phyloP scores from a whole-genome alignment of 2,329 filamentous ascomycete genomes.

The Trichoderma breve region DNA sequence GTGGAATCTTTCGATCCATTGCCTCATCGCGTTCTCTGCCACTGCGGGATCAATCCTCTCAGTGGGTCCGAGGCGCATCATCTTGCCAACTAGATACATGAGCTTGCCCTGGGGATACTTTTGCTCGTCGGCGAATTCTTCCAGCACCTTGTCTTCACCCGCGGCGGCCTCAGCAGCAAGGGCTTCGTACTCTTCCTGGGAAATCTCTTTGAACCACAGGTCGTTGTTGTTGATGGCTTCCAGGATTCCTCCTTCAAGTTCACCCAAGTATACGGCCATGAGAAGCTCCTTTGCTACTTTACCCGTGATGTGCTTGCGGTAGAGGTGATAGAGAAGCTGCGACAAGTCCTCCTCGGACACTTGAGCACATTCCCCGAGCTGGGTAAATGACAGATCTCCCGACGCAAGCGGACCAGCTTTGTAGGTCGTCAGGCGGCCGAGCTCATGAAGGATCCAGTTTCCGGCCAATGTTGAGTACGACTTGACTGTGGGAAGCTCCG shows the following conservation, averaged over 20 bases:
- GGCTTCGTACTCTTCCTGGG: conserved; percentile 45
- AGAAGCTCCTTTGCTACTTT: conserved; percentile 59
- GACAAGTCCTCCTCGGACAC: conserved; percentile 49
- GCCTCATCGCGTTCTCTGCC: conserved; percentile 48
- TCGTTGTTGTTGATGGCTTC: conserved; percentile 46
- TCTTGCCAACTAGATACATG: conserved; percentile 59
- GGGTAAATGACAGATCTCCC: conserved; percentile 40
- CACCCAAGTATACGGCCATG: conserved; percentile 50
- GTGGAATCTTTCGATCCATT: conserved; percentile 28
- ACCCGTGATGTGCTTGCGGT: conserved; percentile 50
- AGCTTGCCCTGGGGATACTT: conserved; percentile 57
- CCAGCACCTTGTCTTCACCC: conserved; percentile 47
- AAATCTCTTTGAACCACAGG: conserved; percentile 56
- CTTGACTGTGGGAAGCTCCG: conserved; percentile 30
- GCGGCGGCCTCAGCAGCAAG: conserved; percentile 46
- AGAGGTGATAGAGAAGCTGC: conserved; percentile 50
- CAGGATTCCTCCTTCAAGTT: conserved; percentile 43
- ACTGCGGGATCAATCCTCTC: conserved; percentile 54
- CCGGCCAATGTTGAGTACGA: conserved; percentile 48
- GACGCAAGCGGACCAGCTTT: conserved; percentile 36
- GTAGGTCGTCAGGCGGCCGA: conserved; percentile 64
- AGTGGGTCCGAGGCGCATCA: conserved; percentile 54
- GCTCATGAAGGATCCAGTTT: conserved; percentile 73
- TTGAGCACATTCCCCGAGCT: conserved; percentile 46
- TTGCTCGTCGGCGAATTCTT: conserved; percentile 44